Conservation (phyloP, 495 filamentous ascomycete genomes). For the Aspergillus asperescens region DNA sequence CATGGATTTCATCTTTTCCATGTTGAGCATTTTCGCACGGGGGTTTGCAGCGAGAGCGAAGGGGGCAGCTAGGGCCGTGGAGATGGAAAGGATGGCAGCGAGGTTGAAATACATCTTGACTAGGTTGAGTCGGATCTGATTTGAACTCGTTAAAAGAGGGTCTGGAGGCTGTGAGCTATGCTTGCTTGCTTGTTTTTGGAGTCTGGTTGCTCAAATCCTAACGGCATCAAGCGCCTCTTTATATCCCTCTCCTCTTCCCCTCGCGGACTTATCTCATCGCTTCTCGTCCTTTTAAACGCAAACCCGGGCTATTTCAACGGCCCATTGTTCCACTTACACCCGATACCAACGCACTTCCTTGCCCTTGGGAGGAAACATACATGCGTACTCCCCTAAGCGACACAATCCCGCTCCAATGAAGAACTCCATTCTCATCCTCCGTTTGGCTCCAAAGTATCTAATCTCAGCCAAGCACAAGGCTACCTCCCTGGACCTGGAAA, state of each 20-base stretch:
- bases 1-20: background rate
- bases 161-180: background rate
- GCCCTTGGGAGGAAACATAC: slow-evolving; percentile 1
- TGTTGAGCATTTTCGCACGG: background rate
- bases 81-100: slow-evolving; percentile 14
- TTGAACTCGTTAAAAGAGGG: background rate
- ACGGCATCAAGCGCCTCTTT: background rate
- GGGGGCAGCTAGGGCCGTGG: slow-evolving; percentile 7
- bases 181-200: background rate
- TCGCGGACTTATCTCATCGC: background rate
- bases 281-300: background rate
- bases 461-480: background rate
- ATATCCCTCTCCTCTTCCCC: background rate
- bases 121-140: background rate
- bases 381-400: background rate
- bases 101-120: slow-evolving; percentile 17
- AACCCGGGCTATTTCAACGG: background rate
- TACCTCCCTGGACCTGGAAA: background rate
- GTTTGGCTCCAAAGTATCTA: background rate
- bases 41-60: background rate
- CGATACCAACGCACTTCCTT: background rate
- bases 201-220: background rate
- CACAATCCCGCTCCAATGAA: too few species aligned
- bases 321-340: background rate
- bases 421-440: background rate